Evolutionary conservation across 306 rosid species (phyloP), one percentile per base, ranked within the genome.

Genomic region (Vigna mungo): DNA sequence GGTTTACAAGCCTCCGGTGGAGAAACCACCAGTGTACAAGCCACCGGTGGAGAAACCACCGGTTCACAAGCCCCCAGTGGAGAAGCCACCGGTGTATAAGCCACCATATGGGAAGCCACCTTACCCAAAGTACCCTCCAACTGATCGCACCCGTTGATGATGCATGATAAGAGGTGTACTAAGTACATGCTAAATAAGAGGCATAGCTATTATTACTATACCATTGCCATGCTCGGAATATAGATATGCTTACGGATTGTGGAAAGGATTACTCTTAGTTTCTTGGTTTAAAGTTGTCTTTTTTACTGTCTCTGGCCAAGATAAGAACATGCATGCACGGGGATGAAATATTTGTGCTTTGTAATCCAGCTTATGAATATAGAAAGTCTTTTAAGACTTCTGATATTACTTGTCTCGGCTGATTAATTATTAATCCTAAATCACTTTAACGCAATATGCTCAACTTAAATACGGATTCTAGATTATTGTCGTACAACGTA

Each of bases 61-160:
- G 0, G 66, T 60, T 0, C 30, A 60, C n/a, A 15, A 30, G 20
- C 46, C 64, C 0, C 64, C 64, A 25, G 39, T 58, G 5, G 39
- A 58, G 36, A 56, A 56, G 0, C 67, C 64, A 1, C 64, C 64
- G 5, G 37, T 58, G 5, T 16, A 23, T 4, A 58, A 58, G 18
- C 74, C 74, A 9, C 74, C 59, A 3, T 1, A 1, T 15, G 58
- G 5, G 39, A 68, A 66, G 37, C 72, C 72, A 41, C 41, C 56
- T 11, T 5, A 61, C 14, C 68, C 46, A 1, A 32, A 61, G 68
- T 32, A 61, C 4, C 68, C 68, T 34, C 68, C 68, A 15, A 61
- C 46, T 6, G 68, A 32, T 54, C 1, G 10, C 32, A 54, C 61
- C 32, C 61, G 1, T 30, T 32, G 32, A 20, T 61, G 13, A 60